These are phyloP conservation scores for Metschnikowia cubensis DNA, from an alignment of 805 yeast species.

Conservation along the genomic window DNA sequence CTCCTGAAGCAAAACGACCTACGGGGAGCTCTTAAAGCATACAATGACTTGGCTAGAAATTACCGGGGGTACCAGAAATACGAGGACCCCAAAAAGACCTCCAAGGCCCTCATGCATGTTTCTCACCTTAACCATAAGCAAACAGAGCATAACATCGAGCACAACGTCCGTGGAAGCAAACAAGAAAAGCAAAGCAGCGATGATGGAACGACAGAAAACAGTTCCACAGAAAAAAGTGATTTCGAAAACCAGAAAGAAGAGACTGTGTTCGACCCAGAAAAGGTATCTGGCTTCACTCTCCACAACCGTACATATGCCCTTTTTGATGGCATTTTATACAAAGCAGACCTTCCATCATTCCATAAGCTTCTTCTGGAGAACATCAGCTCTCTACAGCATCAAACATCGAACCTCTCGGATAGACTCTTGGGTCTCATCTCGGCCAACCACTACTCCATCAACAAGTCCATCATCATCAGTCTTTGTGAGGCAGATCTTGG, in stretches of 20 bases:
- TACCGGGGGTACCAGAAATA: conserved; percentile 19
- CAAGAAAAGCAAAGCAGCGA: no score
- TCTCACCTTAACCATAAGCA: conserved; percentile 10
- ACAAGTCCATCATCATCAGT: conserved; percentile 24
- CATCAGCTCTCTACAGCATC: conserved; percentile 6
- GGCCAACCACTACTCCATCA: conserved; percentile 25
- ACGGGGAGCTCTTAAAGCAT: conserved; percentile 21
- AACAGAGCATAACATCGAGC: conserved; percentile 18
- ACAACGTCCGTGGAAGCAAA: background rate
- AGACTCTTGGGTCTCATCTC: conserved; percentile 18
- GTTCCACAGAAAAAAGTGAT: no score
- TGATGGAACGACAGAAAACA: no score
- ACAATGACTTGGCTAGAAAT: conserved; percentile 18
- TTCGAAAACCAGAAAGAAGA: background rate
- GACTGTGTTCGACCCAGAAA: background rate
- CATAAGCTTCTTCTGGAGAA: conserved; percentile 17
- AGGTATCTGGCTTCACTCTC: conserved; percentile 24
- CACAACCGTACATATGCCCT: conserved; percentile 17
- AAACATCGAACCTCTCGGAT: conserved; percentile 14
- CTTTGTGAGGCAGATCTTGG: conserved; percentile 25
- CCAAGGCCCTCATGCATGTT: conserved; percentile 11
- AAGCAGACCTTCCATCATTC: conserved; percentile 33
- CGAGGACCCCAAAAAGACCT: conserved; percentile 6
- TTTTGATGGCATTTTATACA: conserved; percentile 25
- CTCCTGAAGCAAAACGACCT: conserved; percentile 22